Evolutionary conservation across 1,139 yeast species (phyloP).

Genomic region (Protomyces inundatus): DNA sequence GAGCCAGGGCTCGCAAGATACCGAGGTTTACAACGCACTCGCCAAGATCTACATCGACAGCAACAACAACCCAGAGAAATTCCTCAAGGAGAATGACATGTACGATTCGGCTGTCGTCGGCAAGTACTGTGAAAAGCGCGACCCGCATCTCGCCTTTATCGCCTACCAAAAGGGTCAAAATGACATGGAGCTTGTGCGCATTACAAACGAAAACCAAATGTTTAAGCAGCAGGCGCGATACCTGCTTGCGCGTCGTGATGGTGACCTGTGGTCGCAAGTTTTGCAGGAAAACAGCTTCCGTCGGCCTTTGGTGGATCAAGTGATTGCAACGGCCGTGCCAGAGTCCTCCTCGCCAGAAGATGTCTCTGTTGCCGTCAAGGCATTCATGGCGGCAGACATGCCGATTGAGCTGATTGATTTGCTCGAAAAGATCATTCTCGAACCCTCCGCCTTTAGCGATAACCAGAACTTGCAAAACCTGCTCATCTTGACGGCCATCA

Average conservation of each 20-base stretch:
- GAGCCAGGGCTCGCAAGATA: slow-evolving; percentile 82
- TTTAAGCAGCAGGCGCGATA: slow-evolving; percentile 98
- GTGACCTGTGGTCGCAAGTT: slow-evolving; percentile 74
- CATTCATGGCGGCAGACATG: slow-evolving; percentile 92
- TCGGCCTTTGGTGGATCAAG: slow-evolving; percentile 81
- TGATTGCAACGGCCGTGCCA: slow-evolving; percentile 93
- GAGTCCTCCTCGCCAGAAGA: slow-evolving; percentile 95
- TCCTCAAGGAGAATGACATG: slow-evolving; percentile 79
- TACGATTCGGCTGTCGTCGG: slow-evolving; percentile 94
- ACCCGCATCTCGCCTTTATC: slow-evolving; percentile 94
- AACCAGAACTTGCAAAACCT: slow-evolving; percentile 92
- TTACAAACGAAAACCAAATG: slow-evolving; percentile 96
- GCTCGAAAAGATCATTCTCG: slow-evolving; percentile 88
- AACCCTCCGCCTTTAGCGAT: slow-evolving; percentile 94
- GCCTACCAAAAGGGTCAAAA: slow-evolving; percentile 93
- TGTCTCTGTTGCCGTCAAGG: slow-evolving; percentile 89
- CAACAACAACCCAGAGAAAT: slow-evolving; percentile 94
- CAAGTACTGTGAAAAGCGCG: slow-evolving; percentile 97
- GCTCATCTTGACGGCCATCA: slow-evolving; percentile 86
- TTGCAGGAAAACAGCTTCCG: slow-evolving; percentile 78
- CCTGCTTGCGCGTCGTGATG: slow-evolving; percentile 76
- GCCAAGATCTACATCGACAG: slow-evolving; percentile 98
- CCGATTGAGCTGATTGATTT: slow-evolving; percentile 90
- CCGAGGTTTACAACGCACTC: slow-evolving; percentile 86
- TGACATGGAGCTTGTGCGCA: slow-evolving; percentile 79